These are phyloP conservation scores for Isabelozyma heimii DNA, from an alignment of 805 yeast genomes.

Conservation along the genomic window DNA sequence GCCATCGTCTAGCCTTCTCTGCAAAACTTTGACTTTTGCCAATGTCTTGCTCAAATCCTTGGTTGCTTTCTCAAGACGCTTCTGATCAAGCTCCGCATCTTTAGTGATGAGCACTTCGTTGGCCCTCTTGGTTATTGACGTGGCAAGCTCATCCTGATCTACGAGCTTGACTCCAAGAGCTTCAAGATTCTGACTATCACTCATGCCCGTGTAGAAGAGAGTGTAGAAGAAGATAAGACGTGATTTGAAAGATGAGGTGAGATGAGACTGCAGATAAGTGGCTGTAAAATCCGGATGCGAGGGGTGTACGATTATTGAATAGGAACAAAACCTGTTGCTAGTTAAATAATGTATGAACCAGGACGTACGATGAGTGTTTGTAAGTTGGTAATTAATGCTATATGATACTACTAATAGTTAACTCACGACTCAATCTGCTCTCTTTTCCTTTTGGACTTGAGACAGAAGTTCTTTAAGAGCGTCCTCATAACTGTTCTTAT, in stretches of 20 bases:
- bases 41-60: conserved; percentile 44
- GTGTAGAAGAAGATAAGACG: too few species aligned
- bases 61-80: conserved; percentile 67
- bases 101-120: conserved; percentile 56
- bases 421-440: not conserved
- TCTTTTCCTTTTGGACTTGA: conserved; percentile 4
- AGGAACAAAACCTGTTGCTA: too few species aligned
- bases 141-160: conserved; percentile 80
- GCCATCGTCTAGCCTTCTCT: conserved; percentile 48
- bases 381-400: too few species aligned
- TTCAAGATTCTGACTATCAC: conserved; percentile 5
- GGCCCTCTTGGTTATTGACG: conserved; percentile 67
- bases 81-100: conserved; percentile 70
- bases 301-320: too few species aligned
- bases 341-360: too few species aligned
- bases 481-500: conserved; percentile 20
- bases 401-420: not conserved
- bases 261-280: too few species aligned
- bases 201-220: too few species aligned
- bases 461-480: conserved; percentile 26
- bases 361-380: too few species aligned
- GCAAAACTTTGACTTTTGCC: conserved; percentile 45
- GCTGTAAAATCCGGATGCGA: too few species aligned
- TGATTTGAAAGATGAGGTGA: too few species aligned
- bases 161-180: conserved; percentile 49